These are phyloP conservation scores for Aspergillus heteromorphus DNA, from an alignment of 495 filamentous ascomycete genomes.

Conservation along the genomic window DNA sequence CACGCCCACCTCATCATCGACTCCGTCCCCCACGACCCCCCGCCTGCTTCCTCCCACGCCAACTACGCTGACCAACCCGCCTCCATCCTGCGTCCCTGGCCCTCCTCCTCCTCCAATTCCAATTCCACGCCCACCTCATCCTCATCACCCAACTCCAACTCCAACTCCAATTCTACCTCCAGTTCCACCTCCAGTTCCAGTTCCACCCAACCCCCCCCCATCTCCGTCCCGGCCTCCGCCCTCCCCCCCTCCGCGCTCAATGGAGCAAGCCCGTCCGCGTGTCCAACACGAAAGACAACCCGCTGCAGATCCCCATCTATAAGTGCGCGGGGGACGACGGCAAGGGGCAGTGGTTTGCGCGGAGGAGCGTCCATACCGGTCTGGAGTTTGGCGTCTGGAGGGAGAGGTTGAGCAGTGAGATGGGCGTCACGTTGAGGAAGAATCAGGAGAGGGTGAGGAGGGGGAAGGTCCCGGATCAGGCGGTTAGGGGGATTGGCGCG, in stretches of 20 bases:
- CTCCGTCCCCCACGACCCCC: constrained; percentile 52
- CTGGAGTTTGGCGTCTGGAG: constrained; percentile 65
- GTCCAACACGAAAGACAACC: constrained; percentile 60
- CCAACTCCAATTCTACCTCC: not conserved
- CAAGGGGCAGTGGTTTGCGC: constrained; percentile 82
- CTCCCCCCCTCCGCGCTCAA: constrained; percentile 59
- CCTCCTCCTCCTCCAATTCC: constrained; percentile 22
- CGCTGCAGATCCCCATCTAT: constrained; percentile 69
- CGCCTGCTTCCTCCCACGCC: constrained; percentile 2
- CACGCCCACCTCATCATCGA: constrained; percentile 66
- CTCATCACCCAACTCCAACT: constrained; percentile 9
- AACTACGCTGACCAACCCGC: constrained; percentile 12
- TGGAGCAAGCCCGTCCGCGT: constrained; percentile 84
- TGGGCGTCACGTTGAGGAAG: constrained; percentile 51
- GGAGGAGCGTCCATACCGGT: constrained; percentile 75
- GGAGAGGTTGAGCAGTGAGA: constrained; percentile 41
- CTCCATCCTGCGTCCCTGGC: constrained; percentile 3
- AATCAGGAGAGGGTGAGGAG: constrained; percentile 50
- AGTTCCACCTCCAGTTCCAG: too few relatives aligned
- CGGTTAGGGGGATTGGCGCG: constrained; percentile 77
- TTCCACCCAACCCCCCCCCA: constrained; percentile 50
- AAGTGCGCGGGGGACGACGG: constrained; percentile 75
- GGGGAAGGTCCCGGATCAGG: constrained; percentile 38
- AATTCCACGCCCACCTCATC: constrained; percentile 3
- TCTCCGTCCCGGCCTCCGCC: constrained; percentile 39